Evolutionary conservation across 73 alveolate species (phyloP).

Genomic region (Stentor roeselii): DNA sequence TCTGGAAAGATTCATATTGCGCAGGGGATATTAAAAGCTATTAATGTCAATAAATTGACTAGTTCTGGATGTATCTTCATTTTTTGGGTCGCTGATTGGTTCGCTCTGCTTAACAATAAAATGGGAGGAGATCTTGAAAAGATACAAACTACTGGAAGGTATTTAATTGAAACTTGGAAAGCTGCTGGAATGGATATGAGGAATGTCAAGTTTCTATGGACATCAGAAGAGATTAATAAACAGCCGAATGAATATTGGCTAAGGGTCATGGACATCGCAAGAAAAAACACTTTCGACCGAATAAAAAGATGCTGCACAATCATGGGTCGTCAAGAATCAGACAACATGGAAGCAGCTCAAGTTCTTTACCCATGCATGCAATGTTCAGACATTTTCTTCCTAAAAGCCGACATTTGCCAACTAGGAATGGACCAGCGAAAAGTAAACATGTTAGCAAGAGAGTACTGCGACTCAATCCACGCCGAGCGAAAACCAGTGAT

Average conservation of each 20-base stretch:
- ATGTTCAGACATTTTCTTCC: conserved; percentile 95
- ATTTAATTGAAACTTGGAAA: conserved; percentile 98
- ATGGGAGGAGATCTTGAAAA: conserved; percentile 97
- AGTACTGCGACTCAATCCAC: conserved; percentile 83
- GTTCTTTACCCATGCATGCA: conserved; percentile 99
- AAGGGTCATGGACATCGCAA: conserved; percentile 96
- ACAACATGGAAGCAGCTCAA: conserved; percentile 91
- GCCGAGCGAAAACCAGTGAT: conserved; percentile 89
- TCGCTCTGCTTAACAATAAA: conserved; percentile 98
- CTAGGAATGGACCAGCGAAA: conserved; percentile 99
- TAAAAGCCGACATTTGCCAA: conserved; percentile 96
- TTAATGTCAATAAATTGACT: conserved; percentile 96
- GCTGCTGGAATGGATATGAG: conserved; percentile 99
- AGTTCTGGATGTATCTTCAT: conserved; percentile 98
- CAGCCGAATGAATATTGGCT: conserved; percentile 98
- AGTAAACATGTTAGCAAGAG: conserved; percentile 99
- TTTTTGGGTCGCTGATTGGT: conserved; percentile 99
- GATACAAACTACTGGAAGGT: conserved; percentile 93
- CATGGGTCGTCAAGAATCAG: conserved; percentile 99
- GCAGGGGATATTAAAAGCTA: conserved; percentile 96
- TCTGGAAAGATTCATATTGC: conserved; percentile 99
- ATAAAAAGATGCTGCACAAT: conserved; percentile 94
- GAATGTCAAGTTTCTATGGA: conserved; percentile 95
- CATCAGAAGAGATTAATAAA: conserved; percentile 97
- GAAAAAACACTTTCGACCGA: conserved; percentile 80